A percentile compares a stretch with the other conserved stretches of the same genome.
phyloP scores from a whole-genome alignment of 768 basidiomycete species.

The Rickenella mellea region DNA sequence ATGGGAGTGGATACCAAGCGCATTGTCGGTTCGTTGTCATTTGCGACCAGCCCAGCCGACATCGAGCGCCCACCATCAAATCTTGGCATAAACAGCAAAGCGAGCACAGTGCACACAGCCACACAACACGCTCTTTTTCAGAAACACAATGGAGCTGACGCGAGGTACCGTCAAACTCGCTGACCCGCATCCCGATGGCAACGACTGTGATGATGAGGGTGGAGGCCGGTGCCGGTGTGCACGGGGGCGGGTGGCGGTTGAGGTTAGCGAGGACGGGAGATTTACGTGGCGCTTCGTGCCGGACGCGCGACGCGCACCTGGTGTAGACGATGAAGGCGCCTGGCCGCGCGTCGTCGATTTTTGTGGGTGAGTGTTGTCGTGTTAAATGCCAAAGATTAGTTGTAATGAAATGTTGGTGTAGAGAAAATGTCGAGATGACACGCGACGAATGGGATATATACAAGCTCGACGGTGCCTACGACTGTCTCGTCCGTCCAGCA shows the following conservation, averaged over 20 bases:
- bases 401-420: background rate
- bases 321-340: conserved; percentile 51
- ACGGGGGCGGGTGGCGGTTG: conserved; percentile 70
- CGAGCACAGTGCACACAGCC: no score
- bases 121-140: no score
- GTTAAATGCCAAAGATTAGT: background rate
- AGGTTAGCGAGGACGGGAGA: conserved; percentile 37
- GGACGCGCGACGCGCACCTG: conserved; percentile 47
- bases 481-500: conserved; percentile 40
- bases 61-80: no score
- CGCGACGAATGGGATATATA: conserved; percentile 85
- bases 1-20: no score
- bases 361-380: conserved; percentile 47
- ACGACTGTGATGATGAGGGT: no score
- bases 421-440: conserved; percentile 8
- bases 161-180: no score
- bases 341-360: conserved; percentile 63
- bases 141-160: no score
- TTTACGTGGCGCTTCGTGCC: conserved; percentile 74
- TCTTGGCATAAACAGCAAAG: no score
- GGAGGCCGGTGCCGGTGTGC: no score
- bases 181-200: no score
- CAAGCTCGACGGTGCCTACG: conserved; percentile 70
- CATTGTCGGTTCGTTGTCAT: no score
- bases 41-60: no score